These are phyloP conservation scores for Aspergillus mulundensis DNA, from an alignment of 495 filamentous ascomycete species.

Conservation along the genomic window DNA sequence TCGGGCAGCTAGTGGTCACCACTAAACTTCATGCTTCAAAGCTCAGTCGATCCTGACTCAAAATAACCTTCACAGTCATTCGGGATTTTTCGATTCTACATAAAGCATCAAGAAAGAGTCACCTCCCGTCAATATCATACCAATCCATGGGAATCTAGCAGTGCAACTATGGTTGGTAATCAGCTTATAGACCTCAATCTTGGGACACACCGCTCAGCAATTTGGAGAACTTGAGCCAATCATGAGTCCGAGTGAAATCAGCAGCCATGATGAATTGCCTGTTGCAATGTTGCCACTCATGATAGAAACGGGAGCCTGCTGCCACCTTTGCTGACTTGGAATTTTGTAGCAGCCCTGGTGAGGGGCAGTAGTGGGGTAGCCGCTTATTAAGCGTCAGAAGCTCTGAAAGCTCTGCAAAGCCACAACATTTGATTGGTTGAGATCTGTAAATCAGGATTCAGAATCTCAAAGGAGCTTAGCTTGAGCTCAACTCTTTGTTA, in stretches of 20 bases:
- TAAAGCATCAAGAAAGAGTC: not conserved
- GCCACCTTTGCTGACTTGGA: not conserved
- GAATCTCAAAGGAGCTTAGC: not conserved
- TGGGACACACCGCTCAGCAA: not conserved
- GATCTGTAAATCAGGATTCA: not conserved
- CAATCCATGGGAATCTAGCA: not conserved
- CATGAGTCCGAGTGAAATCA: not conserved
- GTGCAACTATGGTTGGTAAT: slow-evolving; percentile 1
- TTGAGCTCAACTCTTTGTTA: slow-evolving; percentile 4
- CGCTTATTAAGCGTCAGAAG: not conserved
- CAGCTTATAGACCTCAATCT: not conserved
- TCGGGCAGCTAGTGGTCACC: not conserved
- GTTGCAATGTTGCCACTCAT: slow-evolving; percentile 3
- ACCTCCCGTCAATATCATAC: not conserved
- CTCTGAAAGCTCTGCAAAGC: slow-evolving; percentile 7
- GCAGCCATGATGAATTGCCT: not conserved
- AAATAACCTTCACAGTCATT: slow-evolving; percentile 1
- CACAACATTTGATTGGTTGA: not conserved
- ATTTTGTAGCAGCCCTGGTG: not conserved
- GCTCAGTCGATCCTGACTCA: not conserved
- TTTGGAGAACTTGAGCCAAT: not conserved
- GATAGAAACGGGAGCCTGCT: not conserved
- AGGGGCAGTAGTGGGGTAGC: slow-evolving; percentile 10
- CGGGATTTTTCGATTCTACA: too few species aligned
- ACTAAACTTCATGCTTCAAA: not conserved